Conservation (phyloP, 2,329 filamentous ascomycete genomes). For the Arthroderma uncinatum region DNA sequence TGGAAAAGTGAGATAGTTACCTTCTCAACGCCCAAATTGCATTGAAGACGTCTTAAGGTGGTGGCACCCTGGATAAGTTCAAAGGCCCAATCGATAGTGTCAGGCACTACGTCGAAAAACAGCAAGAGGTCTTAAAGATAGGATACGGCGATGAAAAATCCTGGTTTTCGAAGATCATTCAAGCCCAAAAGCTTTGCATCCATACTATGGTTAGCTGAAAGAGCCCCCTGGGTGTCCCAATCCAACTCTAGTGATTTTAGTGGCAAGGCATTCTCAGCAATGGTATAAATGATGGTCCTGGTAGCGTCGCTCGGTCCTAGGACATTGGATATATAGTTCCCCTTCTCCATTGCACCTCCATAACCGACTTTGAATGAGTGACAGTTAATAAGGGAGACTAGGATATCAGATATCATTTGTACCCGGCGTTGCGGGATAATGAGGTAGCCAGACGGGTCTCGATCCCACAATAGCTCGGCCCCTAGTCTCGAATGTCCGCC, state of each 20-base stretch:
- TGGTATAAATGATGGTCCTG: background rate
- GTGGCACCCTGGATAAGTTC: background rate
- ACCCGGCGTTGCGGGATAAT: background rate
- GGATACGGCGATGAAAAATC: background rate
- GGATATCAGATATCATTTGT: background rate
- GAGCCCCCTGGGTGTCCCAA: background rate
- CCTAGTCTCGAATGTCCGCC: background rate
- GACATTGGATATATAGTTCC: background rate
- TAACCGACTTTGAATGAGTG: background rate
- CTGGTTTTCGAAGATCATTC: background rate
- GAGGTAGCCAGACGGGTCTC: background rate
- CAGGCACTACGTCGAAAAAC: background rate
- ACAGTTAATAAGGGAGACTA: background rate
- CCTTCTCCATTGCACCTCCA: background rate
- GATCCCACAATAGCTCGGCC: background rate
- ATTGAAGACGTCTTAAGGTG: background rate
- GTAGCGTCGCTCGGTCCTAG: background rate
- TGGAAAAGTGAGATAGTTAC: no score
- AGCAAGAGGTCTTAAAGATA: background rate
- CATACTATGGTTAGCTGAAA: no score
- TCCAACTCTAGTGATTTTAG: background rate
- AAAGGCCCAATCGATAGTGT: background rate
- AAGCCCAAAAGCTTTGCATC: background rate
- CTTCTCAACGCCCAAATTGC: no score
- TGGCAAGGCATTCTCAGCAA: background rate